Evolutionary conservation across 495 filamentous ascomycete genomes (phyloP).

Genomic region (Tetracladium marchalianum): DNA sequence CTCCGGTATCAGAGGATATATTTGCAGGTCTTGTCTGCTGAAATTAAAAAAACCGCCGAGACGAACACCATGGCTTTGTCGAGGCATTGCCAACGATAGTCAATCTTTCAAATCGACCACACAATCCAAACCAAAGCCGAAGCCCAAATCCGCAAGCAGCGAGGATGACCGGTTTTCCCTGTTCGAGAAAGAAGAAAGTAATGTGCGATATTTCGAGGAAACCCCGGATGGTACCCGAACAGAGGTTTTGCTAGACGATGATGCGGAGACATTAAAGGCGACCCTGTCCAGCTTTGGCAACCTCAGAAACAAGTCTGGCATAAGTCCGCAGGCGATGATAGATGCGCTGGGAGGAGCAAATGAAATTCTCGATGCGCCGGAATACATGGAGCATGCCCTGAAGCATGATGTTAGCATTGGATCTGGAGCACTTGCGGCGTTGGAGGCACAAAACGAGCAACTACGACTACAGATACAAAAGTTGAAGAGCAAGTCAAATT

Average conservation of each 20-base stretch:
- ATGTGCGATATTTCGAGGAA: constrained; percentile 11
- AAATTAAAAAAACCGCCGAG: constrained; percentile 15
- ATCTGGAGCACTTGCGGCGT: too few relatives aligned
- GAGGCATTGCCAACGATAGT: constrained; percentile 1
- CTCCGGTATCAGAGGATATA: constrained; percentile 21
- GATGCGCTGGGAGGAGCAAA: too few relatives aligned
- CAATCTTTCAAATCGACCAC: background rate
- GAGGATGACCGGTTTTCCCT: background rate
- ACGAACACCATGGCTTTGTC: constrained; percentile 6
- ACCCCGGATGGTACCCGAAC: constrained; percentile 9
- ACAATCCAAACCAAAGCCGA: background rate
- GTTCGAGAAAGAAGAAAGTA: constrained; percentile 1
- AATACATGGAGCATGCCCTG: too few relatives aligned
- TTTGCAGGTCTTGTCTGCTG: constrained; percentile 28
- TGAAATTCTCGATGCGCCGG: too few relatives aligned
- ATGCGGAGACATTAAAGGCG: background rate
- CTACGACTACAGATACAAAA: too few relatives aligned
- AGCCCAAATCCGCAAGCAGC: background rate
- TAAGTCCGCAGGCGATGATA: too few relatives aligned
- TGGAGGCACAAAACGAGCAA: too few relatives aligned
- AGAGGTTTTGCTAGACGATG: constrained; percentile 4
- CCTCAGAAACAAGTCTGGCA: too few relatives aligned
- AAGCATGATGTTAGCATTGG: too few relatives aligned
- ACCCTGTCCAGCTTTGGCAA: too few relatives aligned
- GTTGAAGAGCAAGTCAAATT: too few relatives aligned